Evolutionary conservation across 768 basidiomycete species (phyloP).

Genomic region (Suillus bovinus): DNA sequence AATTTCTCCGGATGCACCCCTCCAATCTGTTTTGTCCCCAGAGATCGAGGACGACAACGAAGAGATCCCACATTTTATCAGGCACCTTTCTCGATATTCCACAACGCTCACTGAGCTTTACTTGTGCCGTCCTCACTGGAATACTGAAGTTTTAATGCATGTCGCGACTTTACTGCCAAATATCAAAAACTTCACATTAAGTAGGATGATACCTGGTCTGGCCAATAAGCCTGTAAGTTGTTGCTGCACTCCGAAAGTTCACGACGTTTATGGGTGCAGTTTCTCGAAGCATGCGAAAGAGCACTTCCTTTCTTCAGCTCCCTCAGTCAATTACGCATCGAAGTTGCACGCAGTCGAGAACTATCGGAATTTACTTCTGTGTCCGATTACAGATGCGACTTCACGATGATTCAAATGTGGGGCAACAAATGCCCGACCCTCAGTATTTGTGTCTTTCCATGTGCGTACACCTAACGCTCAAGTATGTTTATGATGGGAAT

Average conservation of each 20-base stretch:
- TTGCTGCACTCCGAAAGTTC: background rate
- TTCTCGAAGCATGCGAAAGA: conserved; percentile 2
- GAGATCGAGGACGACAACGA: conserved; percentile 7
- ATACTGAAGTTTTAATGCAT: background rate
- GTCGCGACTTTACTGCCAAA: conserved; percentile 2
- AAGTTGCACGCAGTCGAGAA: background rate
- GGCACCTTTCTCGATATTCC: background rate
- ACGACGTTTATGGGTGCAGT: background rate
- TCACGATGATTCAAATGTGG: conserved; percentile 3
- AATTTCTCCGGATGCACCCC: conserved; percentile 6
- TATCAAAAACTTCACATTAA: background rate
- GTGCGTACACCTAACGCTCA: conserved; percentile 7
- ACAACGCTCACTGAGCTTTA: conserved; percentile 1
- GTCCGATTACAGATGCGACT: conserved; percentile 3
- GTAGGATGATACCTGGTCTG: background rate
- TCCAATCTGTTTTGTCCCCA: background rate
- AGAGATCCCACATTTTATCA: background rate
- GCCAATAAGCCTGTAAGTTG: background rate
- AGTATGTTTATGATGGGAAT: background rate
- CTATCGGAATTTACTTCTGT: background rate
- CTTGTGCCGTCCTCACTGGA: conserved; percentile 2
- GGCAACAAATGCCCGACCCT: conserved; percentile 9
- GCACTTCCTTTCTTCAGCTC: background rate
- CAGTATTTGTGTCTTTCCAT: conserved; percentile 6
- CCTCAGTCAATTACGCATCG: background rate